Conservation (phyloP, 2,329 filamentous ascomycete genomes). For the Diplocarpon mali region DNA sequence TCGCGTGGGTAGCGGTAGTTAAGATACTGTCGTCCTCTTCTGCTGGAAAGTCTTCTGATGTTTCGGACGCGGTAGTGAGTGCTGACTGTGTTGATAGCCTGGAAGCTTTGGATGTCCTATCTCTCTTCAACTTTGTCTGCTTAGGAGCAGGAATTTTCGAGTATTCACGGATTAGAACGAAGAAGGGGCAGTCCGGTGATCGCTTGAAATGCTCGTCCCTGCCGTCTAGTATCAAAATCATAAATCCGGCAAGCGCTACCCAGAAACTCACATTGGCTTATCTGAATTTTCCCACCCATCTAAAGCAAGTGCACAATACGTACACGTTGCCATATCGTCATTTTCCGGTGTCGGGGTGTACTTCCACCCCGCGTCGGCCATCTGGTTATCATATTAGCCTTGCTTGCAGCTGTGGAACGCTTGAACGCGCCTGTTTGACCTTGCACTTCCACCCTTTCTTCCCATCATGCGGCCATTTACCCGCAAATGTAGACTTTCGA, state of each 20-base stretch:
- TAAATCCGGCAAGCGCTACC: background rate
- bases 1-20: conserved; percentile 47
- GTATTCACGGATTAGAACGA: conserved; percentile 52
- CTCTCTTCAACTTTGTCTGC: conserved; percentile 42
- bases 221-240: conserved; percentile 8
- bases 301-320: conserved; percentile 79
- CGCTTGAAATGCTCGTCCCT: conserved; percentile 81
- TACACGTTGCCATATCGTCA: conserved; percentile 82
- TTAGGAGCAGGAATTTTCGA: conserved; percentile 38
- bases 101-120: conserved; percentile 56
- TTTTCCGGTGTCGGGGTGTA: conserved; percentile 77
- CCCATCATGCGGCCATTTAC: conserved; percentile 77
- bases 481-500: conserved; percentile 72
- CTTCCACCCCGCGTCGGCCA: conserved; percentile 88
- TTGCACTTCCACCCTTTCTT: conserved; percentile 88
- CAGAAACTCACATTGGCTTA: conserved; percentile 60
- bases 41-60: conserved; percentile 33
- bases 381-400: conserved; percentile 37
- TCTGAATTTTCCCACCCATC: conserved; percentile 94
- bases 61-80: conserved; percentile 39
- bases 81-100: conserved; percentile 50
- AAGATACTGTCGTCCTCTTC: conserved; percentile 48
- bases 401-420: background rate
- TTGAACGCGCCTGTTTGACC: conserved; percentile 60
- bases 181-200: conserved; percentile 73